Percentiles rank a stretch among this genome's conserved stretches.
Conservation (phyloP, 78 protist genomes). For the Protostelium mycophagum region DNA sequence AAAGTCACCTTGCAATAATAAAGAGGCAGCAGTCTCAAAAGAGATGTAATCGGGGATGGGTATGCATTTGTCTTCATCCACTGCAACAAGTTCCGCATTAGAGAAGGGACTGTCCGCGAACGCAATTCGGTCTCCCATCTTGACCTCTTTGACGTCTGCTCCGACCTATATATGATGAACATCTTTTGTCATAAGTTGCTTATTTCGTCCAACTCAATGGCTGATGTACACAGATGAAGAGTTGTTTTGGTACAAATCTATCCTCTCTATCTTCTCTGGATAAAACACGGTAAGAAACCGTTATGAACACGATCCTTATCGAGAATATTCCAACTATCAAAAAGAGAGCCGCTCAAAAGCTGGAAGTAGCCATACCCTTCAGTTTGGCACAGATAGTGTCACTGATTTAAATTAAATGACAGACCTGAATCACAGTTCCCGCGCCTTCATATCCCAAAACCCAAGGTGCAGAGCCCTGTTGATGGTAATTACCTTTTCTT, state of each 20-base stretch:
- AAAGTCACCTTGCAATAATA: background rate
- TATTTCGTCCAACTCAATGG: no score
- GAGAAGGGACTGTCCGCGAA: constrained; percentile 6
- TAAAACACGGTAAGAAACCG: no score
- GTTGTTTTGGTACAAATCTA: background rate
- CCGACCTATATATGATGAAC: no score
- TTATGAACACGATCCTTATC: no score
- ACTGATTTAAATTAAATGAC: no score
- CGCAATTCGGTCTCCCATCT: background rate
- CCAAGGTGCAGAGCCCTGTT: background rate
- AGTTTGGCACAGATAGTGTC: no score
- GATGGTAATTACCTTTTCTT: constrained; percentile 6
- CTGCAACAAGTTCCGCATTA: background rate
- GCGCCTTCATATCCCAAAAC: constrained; percentile 2
- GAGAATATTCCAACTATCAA: no score
- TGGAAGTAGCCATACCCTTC: no score
- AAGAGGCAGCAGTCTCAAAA: background rate
- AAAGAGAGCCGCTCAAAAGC: no score
- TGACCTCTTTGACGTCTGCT: background rate
- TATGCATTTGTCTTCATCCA: background rate
- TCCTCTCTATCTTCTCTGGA: no score
- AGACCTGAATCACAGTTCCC: background rate
- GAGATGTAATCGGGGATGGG: background rate
- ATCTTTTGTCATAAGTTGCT: no score
- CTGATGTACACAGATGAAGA: no score